These are phyloP conservation scores for Candida parachauliodes DNA, from an alignment of 805 yeast genomes.

Conservation along the genomic window DNA sequence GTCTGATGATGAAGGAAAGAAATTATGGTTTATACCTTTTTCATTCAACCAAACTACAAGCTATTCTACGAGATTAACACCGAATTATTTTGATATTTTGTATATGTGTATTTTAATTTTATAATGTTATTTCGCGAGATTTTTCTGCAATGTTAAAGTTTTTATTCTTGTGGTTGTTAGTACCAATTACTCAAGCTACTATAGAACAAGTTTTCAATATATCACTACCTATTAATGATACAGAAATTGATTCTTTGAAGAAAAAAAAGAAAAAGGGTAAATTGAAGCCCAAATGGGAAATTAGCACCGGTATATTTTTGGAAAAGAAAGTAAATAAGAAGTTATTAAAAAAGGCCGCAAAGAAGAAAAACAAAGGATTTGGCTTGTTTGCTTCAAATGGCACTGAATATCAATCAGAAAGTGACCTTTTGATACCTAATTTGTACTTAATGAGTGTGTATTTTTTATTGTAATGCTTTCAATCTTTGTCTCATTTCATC, in stretches of 20 bases:
- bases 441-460: neutral
- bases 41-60: neutral
- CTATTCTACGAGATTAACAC: neutral
- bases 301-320: conserved; percentile 18
- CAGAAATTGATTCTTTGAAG: conserved; percentile 1
- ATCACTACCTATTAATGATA: no score
- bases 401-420: no score
- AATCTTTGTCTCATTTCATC: conserved; percentile 87
- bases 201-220: no score
- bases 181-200: no score
- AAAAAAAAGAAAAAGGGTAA: conserved; percentile 6
- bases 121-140: conserved; percentile 3
- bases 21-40: conserved; percentile 4
- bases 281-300: conserved; percentile 11
- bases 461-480: conserved; percentile 63
- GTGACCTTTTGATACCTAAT: neutral
- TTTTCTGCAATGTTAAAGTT: neutral
- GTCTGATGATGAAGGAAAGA: conserved; percentile 1
- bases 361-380: conserved; percentile 11
- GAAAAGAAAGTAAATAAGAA: conserved; percentile 12
- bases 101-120: conserved; percentile 5
- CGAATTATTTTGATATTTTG: conserved; percentile 5
- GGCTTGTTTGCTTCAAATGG: no score
- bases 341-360: conserved; percentile 10
- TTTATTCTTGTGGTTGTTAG: no score